Base-by-base conservation (phyloP, 2,329 filamentous ascomycete species). In the Lachnellula subtilissima region DNA sequence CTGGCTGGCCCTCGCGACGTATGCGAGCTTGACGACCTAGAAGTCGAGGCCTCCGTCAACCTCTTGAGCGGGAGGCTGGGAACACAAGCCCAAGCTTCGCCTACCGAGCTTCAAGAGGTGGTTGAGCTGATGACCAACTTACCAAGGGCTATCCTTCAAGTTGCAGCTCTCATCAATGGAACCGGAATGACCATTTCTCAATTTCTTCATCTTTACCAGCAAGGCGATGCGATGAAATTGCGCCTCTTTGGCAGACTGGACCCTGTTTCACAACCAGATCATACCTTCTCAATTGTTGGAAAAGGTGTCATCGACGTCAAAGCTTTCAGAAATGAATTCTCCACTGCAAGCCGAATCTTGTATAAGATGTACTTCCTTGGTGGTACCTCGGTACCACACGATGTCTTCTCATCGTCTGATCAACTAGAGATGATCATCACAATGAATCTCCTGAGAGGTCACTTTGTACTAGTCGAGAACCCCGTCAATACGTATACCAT, bases 131-230 rank as follows among this genome's bases (percentile, higher is more conserved):
- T 66, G 50, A 48, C 59, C 9, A 60, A 54, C 36, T 42, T 62
- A 22, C 64, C 63, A 7, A 58, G 62, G 25, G 64, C 62, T 4
- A 60, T 66, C 25, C 60, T 61, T 35, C 64, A 66, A 47, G 56
- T 59, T 19, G 59, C 61, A 43, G 53, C 55, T 5, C 50, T 65
- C 11, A 57, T 65, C n/a, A 66, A 63, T 12, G 53, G 55, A 23
- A 60, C 58, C 19, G 57, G 61, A 4, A 66, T 66, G 63, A 63
- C 61, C 12, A 49, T 62, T 8, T 58, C 63, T 19, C 64, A 66
- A 39, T 64, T 64, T 22, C 54, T 64, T 7, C 51, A 62, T 11
- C 49, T 66, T 35, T 66, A 62, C 47, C 48, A 56, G 14, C 59
- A 52, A 37, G 57, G 54, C n/a, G 60, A 64, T 52, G 36, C 59